phyloP scores from a whole-genome alignment of 2,329 filamentous ascomycete genomes.

The Apiospora koreana region DNA sequence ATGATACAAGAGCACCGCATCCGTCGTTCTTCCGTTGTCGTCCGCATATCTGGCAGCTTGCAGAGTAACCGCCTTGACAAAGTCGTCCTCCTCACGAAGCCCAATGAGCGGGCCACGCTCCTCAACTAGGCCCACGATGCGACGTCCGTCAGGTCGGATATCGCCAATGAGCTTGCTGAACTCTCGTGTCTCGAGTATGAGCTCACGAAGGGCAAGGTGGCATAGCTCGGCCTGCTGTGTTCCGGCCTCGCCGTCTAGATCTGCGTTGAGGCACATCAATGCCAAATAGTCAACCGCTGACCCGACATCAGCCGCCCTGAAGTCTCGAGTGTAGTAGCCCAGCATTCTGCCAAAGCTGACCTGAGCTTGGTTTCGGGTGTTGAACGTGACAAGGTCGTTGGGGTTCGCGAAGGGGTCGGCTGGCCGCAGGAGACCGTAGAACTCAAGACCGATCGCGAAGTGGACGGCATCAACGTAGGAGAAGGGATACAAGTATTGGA shows the following conservation, averaged over 20 bases:
- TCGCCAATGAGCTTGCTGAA: constrained; percentile 94
- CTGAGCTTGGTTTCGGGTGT: constrained; percentile 71
- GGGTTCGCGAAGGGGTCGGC: constrained; percentile 76
- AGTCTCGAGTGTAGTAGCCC: constrained; percentile 94
- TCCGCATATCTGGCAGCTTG: constrained; percentile 92
- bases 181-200: constrained; percentile 94
- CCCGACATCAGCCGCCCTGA: constrained; percentile 85
- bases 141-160: constrained; percentile 80
- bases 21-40: constrained; percentile 88
- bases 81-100: constrained; percentile 76
- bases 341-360: constrained; percentile 94
- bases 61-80: constrained; percentile 87
- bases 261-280: constrained; percentile 88
- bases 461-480: constrained; percentile 93
- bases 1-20: constrained; percentile 93
- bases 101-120: constrained; percentile 80
- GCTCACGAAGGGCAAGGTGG: constrained; percentile 88
- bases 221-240: constrained; percentile 79
- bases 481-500: constrained; percentile 89
- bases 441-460: constrained; percentile 86
- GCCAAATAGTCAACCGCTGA: constrained; percentile 92
- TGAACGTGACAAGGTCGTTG: constrained; percentile 68
- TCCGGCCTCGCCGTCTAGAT: constrained; percentile 73
- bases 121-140: constrained; percentile 86
- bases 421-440: constrained; percentile 86